Evolutionary conservation across 148 eudicot species (phyloP).

Genomic region (Cornus kousa): DNA sequence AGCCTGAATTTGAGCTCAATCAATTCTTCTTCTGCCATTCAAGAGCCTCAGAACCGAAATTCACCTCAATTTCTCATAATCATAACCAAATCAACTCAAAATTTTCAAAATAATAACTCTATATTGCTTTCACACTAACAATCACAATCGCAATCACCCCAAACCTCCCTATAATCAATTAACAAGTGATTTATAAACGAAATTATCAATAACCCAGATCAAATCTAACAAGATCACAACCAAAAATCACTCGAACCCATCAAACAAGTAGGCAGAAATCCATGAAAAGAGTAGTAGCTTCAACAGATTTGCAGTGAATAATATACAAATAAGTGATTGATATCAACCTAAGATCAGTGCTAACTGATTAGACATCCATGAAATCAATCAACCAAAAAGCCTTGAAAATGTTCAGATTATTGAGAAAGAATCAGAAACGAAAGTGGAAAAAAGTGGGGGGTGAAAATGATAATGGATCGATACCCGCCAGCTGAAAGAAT

Average conservation of each 20-base stretch:
- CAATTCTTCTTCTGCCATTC: constrained; percentile 71
- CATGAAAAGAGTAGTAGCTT: background rate
- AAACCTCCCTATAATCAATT: constrained; percentile 5
- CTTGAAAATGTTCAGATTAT: background rate
- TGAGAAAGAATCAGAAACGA: background rate
- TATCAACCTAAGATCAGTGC: background rate
- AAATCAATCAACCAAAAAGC: background rate
- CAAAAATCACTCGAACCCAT: background rate
- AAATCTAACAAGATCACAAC: constrained; percentile 9
- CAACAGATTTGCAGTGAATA: background rate
- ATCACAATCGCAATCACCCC: background rate
- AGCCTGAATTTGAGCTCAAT: constrained; percentile 77
- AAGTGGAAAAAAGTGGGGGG: constrained; percentile 5
- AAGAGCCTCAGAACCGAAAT: constrained; percentile 19
- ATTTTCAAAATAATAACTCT: background rate
- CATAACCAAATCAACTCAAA: constrained; percentile 16
- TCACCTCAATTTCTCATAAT: constrained; percentile 24
- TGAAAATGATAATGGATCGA: constrained; percentile 6
- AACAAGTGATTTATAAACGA: background rate
- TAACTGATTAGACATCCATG: background rate
- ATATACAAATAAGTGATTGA: background rate
- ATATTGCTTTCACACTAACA: background rate
- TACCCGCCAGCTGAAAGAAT: constrained; percentile 15
- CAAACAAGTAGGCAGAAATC: background rate
- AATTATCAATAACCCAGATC: constrained; percentile 16